A percentile compares a stretch with the other conserved stretches of the same genome.
Evolutionary conservation across 306 rosid species (phyloP).

Genomic region (Abrus precatorius): DNA sequence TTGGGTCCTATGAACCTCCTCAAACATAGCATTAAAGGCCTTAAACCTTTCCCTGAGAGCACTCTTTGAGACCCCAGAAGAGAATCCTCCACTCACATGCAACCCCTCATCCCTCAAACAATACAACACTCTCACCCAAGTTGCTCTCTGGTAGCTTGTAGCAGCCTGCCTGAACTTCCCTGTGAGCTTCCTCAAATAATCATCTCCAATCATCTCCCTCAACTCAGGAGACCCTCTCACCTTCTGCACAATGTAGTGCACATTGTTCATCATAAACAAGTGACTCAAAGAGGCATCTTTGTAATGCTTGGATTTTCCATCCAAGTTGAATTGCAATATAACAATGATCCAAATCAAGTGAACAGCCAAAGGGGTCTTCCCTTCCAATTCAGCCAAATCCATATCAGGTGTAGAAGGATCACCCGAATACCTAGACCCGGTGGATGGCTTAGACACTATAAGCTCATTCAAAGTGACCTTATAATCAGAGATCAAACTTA

Average conservation of each 20-base stretch:
- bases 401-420: conserved; percentile 88
- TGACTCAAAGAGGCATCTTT: conserved; percentile 81
- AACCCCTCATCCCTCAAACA: conserved; percentile 94
- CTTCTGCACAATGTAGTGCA: conserved; percentile 97
- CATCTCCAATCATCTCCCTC: conserved; percentile 92
- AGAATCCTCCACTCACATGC: conserved; percentile 86
- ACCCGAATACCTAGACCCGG: conserved; percentile 81
- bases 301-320: conserved; percentile 92
- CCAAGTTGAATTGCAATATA: conserved; percentile 88
- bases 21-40: conserved; percentile 94
- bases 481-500: conserved; percentile 91
- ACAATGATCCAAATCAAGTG: conserved; percentile 99
- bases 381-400: conserved; percentile 90
- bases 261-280: conserved; percentile 95
- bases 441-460: conserved; percentile 89
- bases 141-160: conserved; percentile 91
- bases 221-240: conserved; percentile 86
- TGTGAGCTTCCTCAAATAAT: conserved; percentile 80
- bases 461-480: conserved; percentile 85
- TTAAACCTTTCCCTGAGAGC: conserved; percentile 96
- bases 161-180: conserved; percentile 93
- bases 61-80: conserved; percentile 92
- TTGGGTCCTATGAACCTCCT: conserved; percentile 95
- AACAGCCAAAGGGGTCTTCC: conserved; percentile 78
- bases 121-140: conserved; percentile 92